Base-by-base conservation (phyloP, 129 eudicot species). In the Smallanthus sonchifolius region DNA sequence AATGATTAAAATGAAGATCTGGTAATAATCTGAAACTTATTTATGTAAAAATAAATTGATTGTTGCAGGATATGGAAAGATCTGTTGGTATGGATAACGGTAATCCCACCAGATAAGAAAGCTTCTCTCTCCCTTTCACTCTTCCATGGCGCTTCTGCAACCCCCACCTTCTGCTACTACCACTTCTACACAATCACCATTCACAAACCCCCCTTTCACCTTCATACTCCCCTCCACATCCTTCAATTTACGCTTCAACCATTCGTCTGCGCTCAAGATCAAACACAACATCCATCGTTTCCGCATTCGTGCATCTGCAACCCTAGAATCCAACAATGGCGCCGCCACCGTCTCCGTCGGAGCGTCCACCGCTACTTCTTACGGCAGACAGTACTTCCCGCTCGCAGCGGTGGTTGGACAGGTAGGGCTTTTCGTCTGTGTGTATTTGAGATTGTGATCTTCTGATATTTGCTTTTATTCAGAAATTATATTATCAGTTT, bases 361-460 rank as follows among this genome's bases (percentile, higher is more conserved):
- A 39, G 64, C 62, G 69, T 54, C 72, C 13, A 28, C 79, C 5
- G 44, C 52, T 6, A 54, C 37, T 55, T 35, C 85, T 7, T 88
- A 88, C 45, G 99, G 99, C 5, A 77, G 99, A 44, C 86, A 82
- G 76, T 90, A 78, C 66, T 94, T 94, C 69, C 99, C 99, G n/a
- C 81, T 94, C 44, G 99, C 99, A 55, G 99, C 96, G 42, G 97
- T 94, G 37, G 89, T 94, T 68, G 99, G 99, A 47, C 99, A 94
- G 96, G 98, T 91, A 43, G 2, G 3, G 60, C 56, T 19, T 15
- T 32, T 0, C 28, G 15, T 47, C 13, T 65, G 10, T 61, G 40
- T 54, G 2, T 7, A 35, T 71, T 64, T 84, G 34, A 14, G 44
- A 37, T 51, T 52, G 10, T 37, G 49, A 1, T 2, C 11, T 62